Conservation (phyloP, 2,329 filamentous ascomycete genomes). For the Teratosphaeria epicoccoides region DNA sequence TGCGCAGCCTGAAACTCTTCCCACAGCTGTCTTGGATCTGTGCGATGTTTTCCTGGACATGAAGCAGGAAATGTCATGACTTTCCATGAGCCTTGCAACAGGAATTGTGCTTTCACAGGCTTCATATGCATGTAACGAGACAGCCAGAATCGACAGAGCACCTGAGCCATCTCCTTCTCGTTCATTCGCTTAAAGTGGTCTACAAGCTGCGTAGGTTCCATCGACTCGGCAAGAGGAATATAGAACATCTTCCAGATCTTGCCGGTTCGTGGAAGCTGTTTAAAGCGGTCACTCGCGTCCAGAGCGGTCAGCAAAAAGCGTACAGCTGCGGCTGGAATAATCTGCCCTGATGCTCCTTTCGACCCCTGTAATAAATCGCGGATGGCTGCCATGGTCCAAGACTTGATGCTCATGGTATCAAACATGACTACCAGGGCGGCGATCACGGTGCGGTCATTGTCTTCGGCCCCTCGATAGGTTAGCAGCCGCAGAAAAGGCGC, state of each 20-base stretch:
- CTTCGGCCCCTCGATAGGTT: background rate
- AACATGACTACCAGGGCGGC: background rate
- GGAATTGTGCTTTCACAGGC: background rate
- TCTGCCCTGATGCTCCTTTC: background rate
- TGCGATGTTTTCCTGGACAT: background rate
- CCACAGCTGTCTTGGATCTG: background rate
- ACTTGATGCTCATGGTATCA: background rate
- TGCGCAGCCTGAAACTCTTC: background rate
- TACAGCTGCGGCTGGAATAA: background rate
- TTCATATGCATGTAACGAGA: conserved; percentile 2
- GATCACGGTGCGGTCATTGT: background rate
- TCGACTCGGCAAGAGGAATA: conserved; percentile 1
- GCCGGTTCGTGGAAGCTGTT: background rate
- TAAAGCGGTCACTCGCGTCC: background rate
- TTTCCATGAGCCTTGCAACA: background rate
- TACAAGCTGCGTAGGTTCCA: conserved; percentile 5
- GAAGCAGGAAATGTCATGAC: background rate
- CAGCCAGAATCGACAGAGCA: conserved; percentile 14
- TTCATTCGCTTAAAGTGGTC: conserved; percentile 9
- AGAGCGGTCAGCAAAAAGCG: background rate
- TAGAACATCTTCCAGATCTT: conserved; percentile 9
- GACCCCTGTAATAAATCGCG: background rate
- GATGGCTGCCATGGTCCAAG: background rate
- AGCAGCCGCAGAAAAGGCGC: background rate
- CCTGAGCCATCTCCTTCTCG: conserved; percentile 4